Evolutionary conservation across 1,284 basidiomycete genomes (phyloP).

Genomic region (Malassezia psittaci): DNA sequence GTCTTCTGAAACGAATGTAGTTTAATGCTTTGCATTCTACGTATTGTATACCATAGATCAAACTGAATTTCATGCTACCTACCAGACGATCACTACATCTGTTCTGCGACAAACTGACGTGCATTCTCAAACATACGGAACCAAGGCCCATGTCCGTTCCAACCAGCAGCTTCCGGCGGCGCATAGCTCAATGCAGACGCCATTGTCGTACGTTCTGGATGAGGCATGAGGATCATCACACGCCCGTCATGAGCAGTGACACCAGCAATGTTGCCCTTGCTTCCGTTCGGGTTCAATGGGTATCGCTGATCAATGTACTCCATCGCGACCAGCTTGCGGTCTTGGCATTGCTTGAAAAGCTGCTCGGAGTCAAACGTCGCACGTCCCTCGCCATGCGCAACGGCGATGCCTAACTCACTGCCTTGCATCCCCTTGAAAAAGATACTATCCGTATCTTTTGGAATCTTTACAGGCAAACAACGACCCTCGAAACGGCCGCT

Average conservation of each 20-base stretch:
- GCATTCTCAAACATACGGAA: constrained; percentile 90
- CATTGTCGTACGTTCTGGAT: constrained; percentile 47
- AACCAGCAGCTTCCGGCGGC: constrained; percentile 21
- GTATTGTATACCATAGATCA: no score
- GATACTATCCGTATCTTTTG: constrained; percentile 55
- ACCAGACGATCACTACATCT: neutral
- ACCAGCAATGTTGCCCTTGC: constrained; percentile 73
- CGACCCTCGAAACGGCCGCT: constrained; percentile 86
- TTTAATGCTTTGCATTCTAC: no score
- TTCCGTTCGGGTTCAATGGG: constrained; percentile 77
- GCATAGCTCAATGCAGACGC: constrained; percentile 46
- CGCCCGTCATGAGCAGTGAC: constrained; percentile 75
- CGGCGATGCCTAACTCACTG: constrained; percentile 75
- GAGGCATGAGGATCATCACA: constrained; percentile 90
- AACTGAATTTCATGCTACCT: neutral
- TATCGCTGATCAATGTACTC: constrained; percentile 38
- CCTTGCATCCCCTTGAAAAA: constrained; percentile 82
- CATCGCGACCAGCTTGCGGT: constrained; percentile 26
- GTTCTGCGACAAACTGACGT: constrained; percentile 48
- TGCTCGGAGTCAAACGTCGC: constrained; percentile 55
- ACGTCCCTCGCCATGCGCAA: constrained; percentile 92
- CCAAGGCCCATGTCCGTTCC: constrained; percentile 72
- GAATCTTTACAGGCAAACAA: constrained; percentile 69
- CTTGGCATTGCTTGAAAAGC: constrained; percentile 20
- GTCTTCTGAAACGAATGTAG: neutral